Evolutionary conservation across 129 eudicot species (phyloP).

Genomic region (Artemisia argyi): DNA sequence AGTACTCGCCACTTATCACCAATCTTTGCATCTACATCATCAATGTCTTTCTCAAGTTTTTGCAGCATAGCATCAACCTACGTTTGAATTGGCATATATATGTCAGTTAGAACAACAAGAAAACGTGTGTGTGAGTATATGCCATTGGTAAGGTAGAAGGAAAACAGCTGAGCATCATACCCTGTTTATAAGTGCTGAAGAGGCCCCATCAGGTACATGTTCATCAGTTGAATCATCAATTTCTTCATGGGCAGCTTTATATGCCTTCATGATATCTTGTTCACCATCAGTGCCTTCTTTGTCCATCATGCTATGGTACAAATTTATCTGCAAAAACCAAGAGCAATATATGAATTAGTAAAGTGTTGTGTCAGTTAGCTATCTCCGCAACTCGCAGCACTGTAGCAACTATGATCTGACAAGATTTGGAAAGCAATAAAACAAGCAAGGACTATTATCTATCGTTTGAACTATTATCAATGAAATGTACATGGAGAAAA

Average conservation of each 20-base stretch:
- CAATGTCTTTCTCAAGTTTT: constrained; percentile 95
- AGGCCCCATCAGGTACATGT: constrained; percentile 60
- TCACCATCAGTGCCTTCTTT: constrained; percentile 79
- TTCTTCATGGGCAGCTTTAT: constrained; percentile 89
- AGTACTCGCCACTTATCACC: constrained; percentile 95
- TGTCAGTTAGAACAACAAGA: not conserved
- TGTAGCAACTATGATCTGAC: constrained; percentile 6
- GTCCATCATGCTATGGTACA: constrained; percentile 80
- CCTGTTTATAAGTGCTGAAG: constrained; percentile 85
- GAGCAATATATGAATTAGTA: constrained; percentile 14
- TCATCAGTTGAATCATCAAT: constrained; percentile 56
- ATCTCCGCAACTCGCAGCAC: not conserved
- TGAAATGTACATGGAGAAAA: constrained; percentile 8
- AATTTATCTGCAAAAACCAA: constrained; percentile 50
- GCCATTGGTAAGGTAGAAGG: not conserved
- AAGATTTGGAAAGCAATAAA: constrained; percentile 15
- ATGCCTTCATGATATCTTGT: constrained; percentile 78
- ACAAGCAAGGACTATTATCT: constrained; percentile 11
- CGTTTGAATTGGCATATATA: constrained; percentile 1
- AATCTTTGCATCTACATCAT: constrained; percentile 96
- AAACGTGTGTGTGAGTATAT: not conserved
- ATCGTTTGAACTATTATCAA: not conserved
- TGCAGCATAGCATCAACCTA: constrained; percentile 99
- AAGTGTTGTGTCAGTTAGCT: not conserved
- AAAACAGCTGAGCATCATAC: constrained; percentile 35